Conservation (phyloP, 1,139 yeast genomes). For the Blastobotrys proliferans region DNA sequence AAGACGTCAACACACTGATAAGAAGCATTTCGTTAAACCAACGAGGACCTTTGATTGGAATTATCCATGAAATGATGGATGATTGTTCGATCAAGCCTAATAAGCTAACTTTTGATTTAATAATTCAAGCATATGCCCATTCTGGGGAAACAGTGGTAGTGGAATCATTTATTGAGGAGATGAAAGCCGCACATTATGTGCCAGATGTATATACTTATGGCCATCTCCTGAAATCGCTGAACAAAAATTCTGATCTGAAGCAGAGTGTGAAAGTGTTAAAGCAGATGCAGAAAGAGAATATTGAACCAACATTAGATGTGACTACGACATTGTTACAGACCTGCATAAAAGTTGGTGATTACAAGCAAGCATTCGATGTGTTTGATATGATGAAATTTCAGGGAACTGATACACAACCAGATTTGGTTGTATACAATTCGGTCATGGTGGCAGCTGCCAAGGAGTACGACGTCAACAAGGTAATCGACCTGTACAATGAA, state of each 20-base stretch:
- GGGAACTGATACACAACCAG: constrained; percentile 62
- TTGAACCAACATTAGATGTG: constrained; percentile 54
- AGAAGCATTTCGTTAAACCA: constrained; percentile 28
- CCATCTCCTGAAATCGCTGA: constrained; percentile 42
- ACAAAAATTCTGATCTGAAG: constrained; percentile 35
- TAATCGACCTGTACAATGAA: constrained; percentile 72
- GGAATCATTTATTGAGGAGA: constrained; percentile 33
- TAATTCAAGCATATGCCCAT: constrained; percentile 37
- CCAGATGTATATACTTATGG: constrained; percentile 44
- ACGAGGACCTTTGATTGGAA: constrained; percentile 22
- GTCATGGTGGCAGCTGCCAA: constrained; percentile 64
- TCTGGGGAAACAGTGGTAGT: constrained; percentile 30
- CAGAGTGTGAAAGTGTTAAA: constrained; percentile 34
- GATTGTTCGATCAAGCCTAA: constrained; percentile 25
- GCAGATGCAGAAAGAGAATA: constrained; percentile 46
- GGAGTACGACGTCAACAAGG: constrained; percentile 62
- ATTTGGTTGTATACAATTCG: constrained; percentile 60
- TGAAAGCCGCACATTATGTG: constrained; percentile 32
- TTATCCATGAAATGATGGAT: constrained; percentile 29
- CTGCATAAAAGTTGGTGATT: constrained; percentile 52
- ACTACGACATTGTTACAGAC: constrained; percentile 65
- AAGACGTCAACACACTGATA: constrained; percentile 29
- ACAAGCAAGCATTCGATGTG: constrained; percentile 58
- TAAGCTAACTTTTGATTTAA: constrained; percentile 27
- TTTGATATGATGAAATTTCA: constrained; percentile 86